Base-by-base conservation (phyloP, 768 basidiomycete genomes). In the Leccinum barrowsii region DNA sequence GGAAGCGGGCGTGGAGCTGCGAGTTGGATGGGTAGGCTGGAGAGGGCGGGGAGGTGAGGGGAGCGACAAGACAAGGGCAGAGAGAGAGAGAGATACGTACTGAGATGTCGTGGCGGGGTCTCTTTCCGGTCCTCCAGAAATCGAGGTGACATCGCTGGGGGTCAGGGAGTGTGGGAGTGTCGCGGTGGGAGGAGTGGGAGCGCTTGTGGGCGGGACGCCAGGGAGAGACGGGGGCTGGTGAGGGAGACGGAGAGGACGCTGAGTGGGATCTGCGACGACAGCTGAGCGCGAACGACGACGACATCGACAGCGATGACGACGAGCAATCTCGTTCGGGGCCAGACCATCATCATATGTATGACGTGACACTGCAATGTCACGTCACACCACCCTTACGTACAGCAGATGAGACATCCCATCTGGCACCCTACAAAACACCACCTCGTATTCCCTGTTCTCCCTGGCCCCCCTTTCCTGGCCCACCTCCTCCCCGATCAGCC, bases 251-350 rank as follows among this genome's bases (percentile, higher is more conserved):
- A 40, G 77, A 77, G 22, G 74, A 72, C 8, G 75, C 68, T 15
- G 85, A 85, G 57, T 81, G 82, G 22, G 85, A 85, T 65, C 84
- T 73, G 40, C 79, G 78, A 54, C 82, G 82, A 64, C 77, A 74
- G 60, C 68, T 73, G 52, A 69, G 62, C 49, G 68, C 60, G 56
- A 70, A 69, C 46, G 70, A 58, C 53, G 76, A 77, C 46, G 75
- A 73, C 76, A 77, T 71, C 54, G 63, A 68, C 61, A 63, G 11
- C 61, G 59, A 44, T 26, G 56, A 10, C 56, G 50, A 47, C 12
- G 50, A 49, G 8, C 50, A 46, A 67, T 62, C 62, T 62, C 30
- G 60, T 57, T 67, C 67, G 65, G 54, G 48, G 11, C 61, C 50
- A 52, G 46, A 47, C 21, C 48, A 26, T 59, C 30, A 64, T 53